Percentiles rank a stretch among this genome's conserved stretches.
phyloP scores from a whole-genome alignment of 1,284 basidiomycete genomes.

The Paramarasmius palmivorus region DNA sequence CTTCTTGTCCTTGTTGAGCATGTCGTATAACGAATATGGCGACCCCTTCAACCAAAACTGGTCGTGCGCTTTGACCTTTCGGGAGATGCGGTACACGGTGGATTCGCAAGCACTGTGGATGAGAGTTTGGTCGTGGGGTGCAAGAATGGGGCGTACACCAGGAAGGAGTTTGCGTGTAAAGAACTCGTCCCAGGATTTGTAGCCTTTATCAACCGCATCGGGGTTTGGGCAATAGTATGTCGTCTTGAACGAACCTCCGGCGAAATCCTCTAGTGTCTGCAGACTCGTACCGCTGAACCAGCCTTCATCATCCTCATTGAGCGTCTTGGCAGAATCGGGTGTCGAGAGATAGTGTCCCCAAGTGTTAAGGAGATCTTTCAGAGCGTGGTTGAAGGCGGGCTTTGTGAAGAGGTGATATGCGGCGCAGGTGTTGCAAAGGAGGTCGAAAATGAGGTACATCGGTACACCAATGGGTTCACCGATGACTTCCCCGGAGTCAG shows the following conservation, averaged over 20 bases:
- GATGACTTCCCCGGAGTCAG: constrained; percentile 14
- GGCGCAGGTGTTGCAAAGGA: constrained; percentile 24
- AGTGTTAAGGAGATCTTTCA: constrained; percentile 10
- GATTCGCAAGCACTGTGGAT: constrained; percentile 36
- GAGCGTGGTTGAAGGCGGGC: constrained; percentile 7
- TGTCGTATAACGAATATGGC: constrained; percentile 30
- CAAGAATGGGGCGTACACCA: constrained; percentile 38
- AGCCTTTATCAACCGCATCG: constrained; percentile 38
- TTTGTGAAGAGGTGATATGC: constrained; percentile 21
- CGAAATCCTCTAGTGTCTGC: no score
- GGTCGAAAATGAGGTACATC: constrained; percentile 22
- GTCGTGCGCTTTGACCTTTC: constrained; percentile 26
- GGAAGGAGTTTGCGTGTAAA: constrained; percentile 60
- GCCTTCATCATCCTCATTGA: constrained; percentile 11
- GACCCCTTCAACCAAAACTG: constrained; percentile 32
- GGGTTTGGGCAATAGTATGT: constrained; percentile 43
- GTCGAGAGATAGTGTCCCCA: constrained; percentile 13
- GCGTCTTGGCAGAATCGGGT: constrained; percentile 6
- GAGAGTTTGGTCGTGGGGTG: constrained; percentile 16
- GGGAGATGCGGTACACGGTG: constrained; percentile 30
- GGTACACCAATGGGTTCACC: constrained; percentile 24
- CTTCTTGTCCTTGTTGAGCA: constrained; percentile 2
- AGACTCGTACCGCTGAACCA: constrained; percentile 5
- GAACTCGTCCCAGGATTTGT: constrained; percentile 56
- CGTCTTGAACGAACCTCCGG: constrained; percentile 20